Percentiles rank a stretch among this genome's conserved stretches.
phyloP scores from a whole-genome alignment of 2,329 filamentous ascomycete species.

The Stemphylium beticola region DNA sequence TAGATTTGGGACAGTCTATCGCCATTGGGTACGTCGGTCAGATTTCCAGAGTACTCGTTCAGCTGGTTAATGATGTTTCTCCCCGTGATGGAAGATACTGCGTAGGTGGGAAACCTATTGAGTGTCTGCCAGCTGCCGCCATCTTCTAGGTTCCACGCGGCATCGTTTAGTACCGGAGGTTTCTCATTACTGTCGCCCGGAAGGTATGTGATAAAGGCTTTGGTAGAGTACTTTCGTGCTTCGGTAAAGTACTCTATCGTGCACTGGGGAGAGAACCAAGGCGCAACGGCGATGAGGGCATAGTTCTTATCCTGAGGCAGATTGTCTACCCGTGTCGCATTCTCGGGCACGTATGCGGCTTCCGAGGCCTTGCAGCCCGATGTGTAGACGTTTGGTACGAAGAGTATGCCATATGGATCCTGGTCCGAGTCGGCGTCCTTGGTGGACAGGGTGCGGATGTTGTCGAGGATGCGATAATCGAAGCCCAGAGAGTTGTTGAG shows the following conservation, averaged over 20 bases:
- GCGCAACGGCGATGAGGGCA: conserved; percentile 80
- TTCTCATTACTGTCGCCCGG: conserved; percentile 57
- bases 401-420: conserved; percentile 78
- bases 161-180: conserved; percentile 70
- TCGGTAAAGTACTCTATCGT: conserved; percentile 72
- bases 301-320: conserved; percentile 69
- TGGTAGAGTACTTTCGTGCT: conserved; percentile 64
- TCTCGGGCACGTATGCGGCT: conserved; percentile 70
- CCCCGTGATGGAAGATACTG: conserved; percentile 73
- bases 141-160: conserved; percentile 74
- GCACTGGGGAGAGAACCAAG: conserved; percentile 80
- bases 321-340: conserved; percentile 75
- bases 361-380: conserved; percentile 70
- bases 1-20: conserved; percentile 48
- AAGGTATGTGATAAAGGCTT: conserved; percentile 64
- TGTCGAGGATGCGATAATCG: conserved; percentile 51
- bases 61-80: conserved; percentile 72
- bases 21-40: conserved; percentile 58
- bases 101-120: conserved; percentile 83
- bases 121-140: conserved; percentile 71
- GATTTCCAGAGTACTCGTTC: conserved; percentile 76
- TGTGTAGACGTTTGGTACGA: conserved; percentile 73
- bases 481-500: conserved; percentile 44
- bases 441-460: conserved; percentile 78
- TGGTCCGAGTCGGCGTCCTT: conserved; percentile 67